Base-by-base conservation (phyloP, 1,139 yeast species). In the Candida pseudoviswanathii region DNA sequence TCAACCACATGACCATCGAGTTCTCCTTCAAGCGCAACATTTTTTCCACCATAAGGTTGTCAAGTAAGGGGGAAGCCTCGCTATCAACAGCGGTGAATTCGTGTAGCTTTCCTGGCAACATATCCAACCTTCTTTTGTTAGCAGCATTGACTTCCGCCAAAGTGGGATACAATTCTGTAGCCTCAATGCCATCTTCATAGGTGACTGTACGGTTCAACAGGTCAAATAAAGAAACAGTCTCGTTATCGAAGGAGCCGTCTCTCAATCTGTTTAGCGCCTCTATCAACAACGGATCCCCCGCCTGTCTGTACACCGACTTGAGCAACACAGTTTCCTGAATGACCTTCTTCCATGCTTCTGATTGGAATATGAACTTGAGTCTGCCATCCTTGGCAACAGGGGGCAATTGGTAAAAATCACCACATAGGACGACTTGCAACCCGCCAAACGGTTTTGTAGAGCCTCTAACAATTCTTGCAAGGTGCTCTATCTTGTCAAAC, bases 341-440 rank as follows among this genome's bases (percentile, higher is more conserved):
- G 5, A 80, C 78, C 37, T 66, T 64, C 26, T 64, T 66, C 94
- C 94, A 87, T 22, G 80, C 68, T 3, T 67, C 60, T 25, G 84
- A 72, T 57, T 85, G 83, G 62, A 85, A 87, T 60, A 86, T 83
- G 53, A 81, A 85, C 34, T 67, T 67, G 6, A 62, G 56, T 6
- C 66, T 61, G 0, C 68, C 67, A 31, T 67, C 65, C 46, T 73
- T 77, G n/a, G 21, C 32, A 5, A 91, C 95, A 0, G 96, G 96
- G 1, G 96, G 96, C 49, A 89, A 69, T 65, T 89, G 96, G 65
- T 84, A 89, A 61, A 89, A 89, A 64, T 89, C 96, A 21, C 96
- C 96, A 2, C 94, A 85, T 27, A 86, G 65, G 9, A 89, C 80
- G 9, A 89, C 60, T 63, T 89, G 96, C 40, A 89, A 83, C 0